Evolutionary conservation across 805 yeast genomes (phyloP).

Genomic region (Millerozyma miso): DNA sequence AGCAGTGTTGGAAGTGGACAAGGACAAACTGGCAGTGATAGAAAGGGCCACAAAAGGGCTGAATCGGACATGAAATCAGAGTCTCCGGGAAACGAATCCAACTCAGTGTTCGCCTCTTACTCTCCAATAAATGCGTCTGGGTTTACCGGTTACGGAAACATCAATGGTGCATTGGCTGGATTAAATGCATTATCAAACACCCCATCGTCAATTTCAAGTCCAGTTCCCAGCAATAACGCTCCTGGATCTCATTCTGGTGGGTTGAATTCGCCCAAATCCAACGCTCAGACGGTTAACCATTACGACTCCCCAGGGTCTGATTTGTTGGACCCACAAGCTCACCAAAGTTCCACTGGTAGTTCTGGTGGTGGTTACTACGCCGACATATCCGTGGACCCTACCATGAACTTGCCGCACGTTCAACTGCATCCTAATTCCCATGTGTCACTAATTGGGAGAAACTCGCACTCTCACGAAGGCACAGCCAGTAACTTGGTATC

Average conservation of each 20-base stretch:
- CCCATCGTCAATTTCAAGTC: conserved; percentile 25
- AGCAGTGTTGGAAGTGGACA: conserved; percentile 2
- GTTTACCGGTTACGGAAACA: conserved; percentile 39
- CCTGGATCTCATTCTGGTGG: conserved; percentile 20
- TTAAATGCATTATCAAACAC: conserved; percentile 38
- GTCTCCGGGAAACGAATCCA: conserved; percentile 4
- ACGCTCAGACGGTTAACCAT: conserved; percentile 2
- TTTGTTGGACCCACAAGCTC: conserved; percentile 29
- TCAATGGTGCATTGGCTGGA: conserved; percentile 41
- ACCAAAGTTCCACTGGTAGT: conserved; percentile 18
- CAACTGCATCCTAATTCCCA: conserved; percentile 25
- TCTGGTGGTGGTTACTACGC: conserved; percentile 42
- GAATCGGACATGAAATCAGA: conserved; percentile 1
- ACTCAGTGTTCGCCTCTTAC: conserved; percentile 21
- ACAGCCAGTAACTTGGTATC: conserved; percentile 5
- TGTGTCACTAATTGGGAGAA: conserved; percentile 22
- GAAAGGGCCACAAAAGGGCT: conserved; percentile 5
- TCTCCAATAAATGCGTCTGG: conserved; percentile 33
- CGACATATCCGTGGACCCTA: conserved; percentile 41
- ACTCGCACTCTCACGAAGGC: conserved; percentile 1
- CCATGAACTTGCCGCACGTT: conserved; percentile 43
- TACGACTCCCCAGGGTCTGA: conserved; percentile 26
- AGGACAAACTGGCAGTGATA: not conserved
- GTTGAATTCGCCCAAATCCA: conserved; percentile 16
- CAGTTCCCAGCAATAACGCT: conserved; percentile 10